These are phyloP conservation scores for Yarrowia osloensis DNA, from an alignment of 805 yeast species.

Conservation along the genomic window DNA sequence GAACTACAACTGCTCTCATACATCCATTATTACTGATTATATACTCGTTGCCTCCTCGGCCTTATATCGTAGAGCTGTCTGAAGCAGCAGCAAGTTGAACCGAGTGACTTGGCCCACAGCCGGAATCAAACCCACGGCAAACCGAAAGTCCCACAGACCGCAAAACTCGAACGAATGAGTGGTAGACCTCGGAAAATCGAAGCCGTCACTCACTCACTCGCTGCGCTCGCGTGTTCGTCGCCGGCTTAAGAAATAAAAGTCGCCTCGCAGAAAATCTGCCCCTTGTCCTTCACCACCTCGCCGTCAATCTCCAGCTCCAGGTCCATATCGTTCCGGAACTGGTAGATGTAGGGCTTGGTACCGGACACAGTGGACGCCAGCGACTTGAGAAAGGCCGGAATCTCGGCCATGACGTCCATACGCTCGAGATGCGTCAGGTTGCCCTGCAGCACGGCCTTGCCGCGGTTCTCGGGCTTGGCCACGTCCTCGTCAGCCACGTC, in stretches of 20 bases:
- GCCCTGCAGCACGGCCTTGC: slow-evolving; percentile 60
- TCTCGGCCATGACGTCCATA: slow-evolving; percentile 96
- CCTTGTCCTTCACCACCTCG: slow-evolving; percentile 52
- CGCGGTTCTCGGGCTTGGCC: slow-evolving; percentile 40
- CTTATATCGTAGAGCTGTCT: not conserved
- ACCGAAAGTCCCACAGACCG: too few species aligned
- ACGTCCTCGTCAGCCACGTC: slow-evolving; percentile 48
- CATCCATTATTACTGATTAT: slow-evolving; percentile 18
- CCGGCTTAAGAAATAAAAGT: slow-evolving; percentile 58
- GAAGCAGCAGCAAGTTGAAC: too few species aligned
- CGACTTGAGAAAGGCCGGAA: slow-evolving; percentile 89
- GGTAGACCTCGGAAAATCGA: too few species aligned
- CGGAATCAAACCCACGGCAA: too few species aligned
- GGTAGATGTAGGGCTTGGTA: slow-evolving; percentile 94
- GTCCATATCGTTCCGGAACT: slow-evolving; percentile 68
- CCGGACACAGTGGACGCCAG: slow-evolving; percentile 95
- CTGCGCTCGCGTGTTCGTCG: too few species aligned
- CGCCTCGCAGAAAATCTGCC: slow-evolving; percentile 74
- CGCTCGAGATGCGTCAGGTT: slow-evolving; percentile 70
- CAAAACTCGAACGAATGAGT: too few species aligned
- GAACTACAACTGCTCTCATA: too few species aligned
- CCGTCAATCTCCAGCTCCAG: slow-evolving; percentile 50
- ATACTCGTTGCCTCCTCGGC: not conserved
- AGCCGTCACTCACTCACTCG: too few species aligned
- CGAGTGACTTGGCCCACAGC: too few species aligned